Evolutionary conservation across 306 rosid genomes (phyloP).

Genomic region (Glycine tomentella): DNA sequence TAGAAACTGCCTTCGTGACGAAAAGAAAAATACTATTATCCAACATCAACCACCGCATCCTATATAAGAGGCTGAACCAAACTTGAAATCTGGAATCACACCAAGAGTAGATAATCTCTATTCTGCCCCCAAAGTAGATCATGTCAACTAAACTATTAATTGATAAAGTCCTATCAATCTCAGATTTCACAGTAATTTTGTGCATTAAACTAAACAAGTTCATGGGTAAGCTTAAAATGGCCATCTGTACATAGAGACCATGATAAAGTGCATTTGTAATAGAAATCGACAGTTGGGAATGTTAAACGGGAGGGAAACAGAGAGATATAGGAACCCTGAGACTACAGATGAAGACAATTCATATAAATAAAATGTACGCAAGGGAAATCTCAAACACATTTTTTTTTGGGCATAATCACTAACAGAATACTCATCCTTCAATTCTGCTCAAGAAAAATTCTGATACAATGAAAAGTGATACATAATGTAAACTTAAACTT

Average conservation of each 20-base stretch:
- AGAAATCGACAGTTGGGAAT: not conserved
- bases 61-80: too few species aligned
- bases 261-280: conserved; percentile 4
- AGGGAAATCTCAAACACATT: conserved; percentile 31
- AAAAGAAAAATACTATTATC: too few species aligned
- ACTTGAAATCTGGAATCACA: too few species aligned
- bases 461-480: conserved; percentile 1
- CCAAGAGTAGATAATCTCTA: too few species aligned
- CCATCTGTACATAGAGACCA: not conserved
- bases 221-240: not conserved
- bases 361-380: conserved; percentile 4
- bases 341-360: not conserved
- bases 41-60: too few species aligned
- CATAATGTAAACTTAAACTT: not conserved
- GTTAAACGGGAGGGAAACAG: not conserved
- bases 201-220: too few species aligned
- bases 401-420: conserved; percentile 18
- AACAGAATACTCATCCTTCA: conserved; percentile 2
- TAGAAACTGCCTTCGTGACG: too few species aligned
- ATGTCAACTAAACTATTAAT: too few species aligned
- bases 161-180: too few species aligned
- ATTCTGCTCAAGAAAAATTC: too few species aligned
- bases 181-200: too few species aligned
- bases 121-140: too few species aligned
- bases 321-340: not conserved